These are phyloP conservation scores for Agrostemma githago DNA, from an alignment of 148 eudicot genomes.

Conservation along the genomic window DNA sequence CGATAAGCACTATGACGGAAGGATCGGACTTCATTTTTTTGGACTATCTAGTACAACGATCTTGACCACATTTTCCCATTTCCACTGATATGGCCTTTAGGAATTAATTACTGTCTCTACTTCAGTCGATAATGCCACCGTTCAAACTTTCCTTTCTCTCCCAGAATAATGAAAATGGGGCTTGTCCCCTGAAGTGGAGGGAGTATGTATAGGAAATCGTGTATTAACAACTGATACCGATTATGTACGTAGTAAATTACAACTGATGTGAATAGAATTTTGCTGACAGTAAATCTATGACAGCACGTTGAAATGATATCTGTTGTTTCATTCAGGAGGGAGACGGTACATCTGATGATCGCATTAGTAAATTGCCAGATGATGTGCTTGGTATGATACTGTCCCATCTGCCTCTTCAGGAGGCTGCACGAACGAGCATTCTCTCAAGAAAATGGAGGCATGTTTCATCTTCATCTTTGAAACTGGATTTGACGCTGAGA, in stretches of 20 bases:
- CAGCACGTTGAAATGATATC: not conserved
- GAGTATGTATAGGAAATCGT: not conserved
- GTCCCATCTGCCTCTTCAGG: not conserved
- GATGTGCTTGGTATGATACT: slow-evolving; percentile 14
- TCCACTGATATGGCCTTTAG: not conserved
- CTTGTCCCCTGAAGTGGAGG: too few relatives aligned
- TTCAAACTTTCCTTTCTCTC: not conserved
- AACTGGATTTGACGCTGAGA: slow-evolving; percentile 10
- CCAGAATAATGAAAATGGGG: too few relatives aligned
- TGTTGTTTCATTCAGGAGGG: slow-evolving; percentile 6
- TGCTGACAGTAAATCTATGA: not conserved
- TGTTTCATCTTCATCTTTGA: slow-evolving; percentile 7
- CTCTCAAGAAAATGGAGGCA: slow-evolving; percentile 16
- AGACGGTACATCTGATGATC: not conserved
- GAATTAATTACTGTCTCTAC: not conserved
- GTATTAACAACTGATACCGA: not conserved
- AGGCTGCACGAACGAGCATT: slow-evolving; percentile 10
- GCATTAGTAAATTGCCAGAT: slow-evolving; percentile 15
- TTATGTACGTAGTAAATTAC: not conserved
- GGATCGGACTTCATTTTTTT: not conserved
- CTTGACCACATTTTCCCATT: not conserved
- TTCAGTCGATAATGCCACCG: not conserved
- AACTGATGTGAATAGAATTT: not conserved
- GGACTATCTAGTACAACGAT: not conserved
- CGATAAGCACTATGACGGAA: not conserved